phyloP scores from a whole-genome alignment of 2,329 filamentous ascomycete genomes.

The Verticillium nonalfalfae region DNA sequence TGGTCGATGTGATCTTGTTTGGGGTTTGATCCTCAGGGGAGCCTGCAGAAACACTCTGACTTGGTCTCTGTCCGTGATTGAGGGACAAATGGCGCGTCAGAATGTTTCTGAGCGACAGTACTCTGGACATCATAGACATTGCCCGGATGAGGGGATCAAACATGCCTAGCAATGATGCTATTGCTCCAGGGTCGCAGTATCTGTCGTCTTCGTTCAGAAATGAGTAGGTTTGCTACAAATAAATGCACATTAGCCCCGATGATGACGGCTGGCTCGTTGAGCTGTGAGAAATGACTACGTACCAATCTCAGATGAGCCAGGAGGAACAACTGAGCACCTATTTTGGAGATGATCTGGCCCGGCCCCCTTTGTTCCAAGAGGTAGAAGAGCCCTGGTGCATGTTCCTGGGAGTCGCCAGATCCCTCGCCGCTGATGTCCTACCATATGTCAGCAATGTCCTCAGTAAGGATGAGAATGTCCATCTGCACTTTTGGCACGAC shows the following conservation, averaged over 20 bases:
- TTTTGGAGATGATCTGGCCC: conserved; percentile 20
- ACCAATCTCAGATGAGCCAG: conserved; percentile 22
- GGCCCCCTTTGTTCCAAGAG: conserved; percentile 22
- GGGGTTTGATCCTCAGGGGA: neutral
- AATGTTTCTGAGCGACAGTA: conserved; percentile 11
- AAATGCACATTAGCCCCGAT: neutral
- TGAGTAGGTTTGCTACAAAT: conserved; percentile 22
- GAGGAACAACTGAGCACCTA: conserved; percentile 22
- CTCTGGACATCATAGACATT: conserved; percentile 22
- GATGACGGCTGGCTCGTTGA: neutral
- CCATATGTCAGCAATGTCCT: conserved; percentile 1
- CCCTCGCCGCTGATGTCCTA: conserved; percentile 25
- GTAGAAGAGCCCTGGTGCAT: conserved; percentile 24
- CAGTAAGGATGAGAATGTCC: neutral
- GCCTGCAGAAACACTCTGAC: neutral
- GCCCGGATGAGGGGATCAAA: conserved; percentile 23
- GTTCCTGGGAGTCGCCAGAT: conserved; percentile 19
- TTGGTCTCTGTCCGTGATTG: neutral
- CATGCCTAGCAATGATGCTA: conserved; percentile 17
- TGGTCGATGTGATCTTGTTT: neutral
- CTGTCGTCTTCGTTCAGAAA: conserved; percentile 22
- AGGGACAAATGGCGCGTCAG: neutral
- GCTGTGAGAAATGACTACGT: conserved; percentile 6
- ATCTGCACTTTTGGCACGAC: neutral
- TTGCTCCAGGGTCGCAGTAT: conserved; percentile 22